Conservation (phyloP, 257 asterid species). For the Eustoma russellianum region DNA sequence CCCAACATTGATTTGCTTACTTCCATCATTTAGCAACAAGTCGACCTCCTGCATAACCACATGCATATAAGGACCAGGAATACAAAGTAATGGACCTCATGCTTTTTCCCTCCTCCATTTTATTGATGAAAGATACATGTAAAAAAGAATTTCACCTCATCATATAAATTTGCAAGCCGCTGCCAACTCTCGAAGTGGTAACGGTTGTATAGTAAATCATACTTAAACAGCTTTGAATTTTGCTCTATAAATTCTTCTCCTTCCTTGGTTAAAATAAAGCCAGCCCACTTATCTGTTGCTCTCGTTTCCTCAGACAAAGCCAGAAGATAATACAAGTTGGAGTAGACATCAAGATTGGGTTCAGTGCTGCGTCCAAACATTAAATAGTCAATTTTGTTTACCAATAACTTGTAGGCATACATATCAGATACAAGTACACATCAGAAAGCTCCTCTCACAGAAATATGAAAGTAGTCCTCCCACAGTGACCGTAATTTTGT, state of each 20-base stretch:
- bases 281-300: conserved; percentile 98
- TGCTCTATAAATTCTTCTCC: conserved; percentile 89
- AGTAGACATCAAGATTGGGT: conserved; percentile 70
- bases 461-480: conserved; percentile 5
- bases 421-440: too few species aligned
- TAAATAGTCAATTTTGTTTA: not conserved
- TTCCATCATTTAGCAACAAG: conserved; percentile 94
- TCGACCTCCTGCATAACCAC: conserved; percentile 80
- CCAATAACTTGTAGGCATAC: conserved; percentile 5
- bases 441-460: not conserved
- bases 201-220: conserved; percentile 87
- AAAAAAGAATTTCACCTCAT: conserved; percentile 54
- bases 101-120: not conserved
- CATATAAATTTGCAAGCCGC: conserved; percentile 88
- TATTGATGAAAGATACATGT: conserved; percentile 11
- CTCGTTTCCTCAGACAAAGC: conserved; percentile 88
- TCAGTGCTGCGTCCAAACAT: conserved; percentile 63
- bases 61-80: conserved; percentile 1
- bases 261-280: conserved; percentile 91
- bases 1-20: conserved; percentile 88
- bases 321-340: conserved; percentile 80
- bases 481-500: conserved; percentile 10
- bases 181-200: conserved; percentile 95
- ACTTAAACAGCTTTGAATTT: conserved; percentile 81
- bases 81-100: not conserved